Conservation (phyloP, 306 rosid genomes). For the Oxytropis ochrocephala region DNA sequence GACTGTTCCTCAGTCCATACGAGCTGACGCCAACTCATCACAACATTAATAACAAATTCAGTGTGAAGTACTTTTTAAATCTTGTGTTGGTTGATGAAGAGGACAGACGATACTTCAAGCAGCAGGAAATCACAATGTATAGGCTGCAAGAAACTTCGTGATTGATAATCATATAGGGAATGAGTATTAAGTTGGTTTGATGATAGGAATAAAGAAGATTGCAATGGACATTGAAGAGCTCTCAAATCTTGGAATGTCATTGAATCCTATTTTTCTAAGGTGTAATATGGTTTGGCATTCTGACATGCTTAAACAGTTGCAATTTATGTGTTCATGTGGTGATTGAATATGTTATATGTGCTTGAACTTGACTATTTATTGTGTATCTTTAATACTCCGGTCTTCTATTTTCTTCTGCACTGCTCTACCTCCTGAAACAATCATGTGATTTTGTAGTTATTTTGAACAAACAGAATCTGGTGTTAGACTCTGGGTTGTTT, state of each 20-base stretch:
- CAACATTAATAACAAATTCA: conserved; percentile 93
- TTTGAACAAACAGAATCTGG: background rate
- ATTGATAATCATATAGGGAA: conserved; percentile 19
- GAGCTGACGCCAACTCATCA: conserved; percentile 95
- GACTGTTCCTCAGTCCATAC: conserved; percentile 95
- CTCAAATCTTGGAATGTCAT: conserved; percentile 22
- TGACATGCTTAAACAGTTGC: conserved; percentile 25
- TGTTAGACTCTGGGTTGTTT: conserved; percentile 4
- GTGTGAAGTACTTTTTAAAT: conserved; percentile 93
- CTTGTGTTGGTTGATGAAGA: conserved; percentile 97
- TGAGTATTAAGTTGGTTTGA: conserved; percentile 15
- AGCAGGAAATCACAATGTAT: conserved; percentile 88
- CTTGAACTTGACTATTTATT: conserved; percentile 12
- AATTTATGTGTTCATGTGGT: conserved; percentile 14
- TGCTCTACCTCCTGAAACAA: conserved; percentile 1
- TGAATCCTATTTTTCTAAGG: conserved; percentile 10
- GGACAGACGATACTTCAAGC: conserved; percentile 96
- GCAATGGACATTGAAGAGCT: conserved; percentile 35
- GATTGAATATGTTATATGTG: background rate
- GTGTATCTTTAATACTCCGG: conserved; percentile 12
- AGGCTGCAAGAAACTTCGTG: conserved; percentile 76
- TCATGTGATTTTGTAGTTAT: background rate
- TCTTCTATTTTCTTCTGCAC: conserved; percentile 7
- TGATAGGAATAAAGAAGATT: conserved; percentile 25
- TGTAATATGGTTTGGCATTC: conserved; percentile 22